Percentiles rank a stretch among this genome's conserved stretches.
Conservation (phyloP, 805 yeast species). For the Wickerhamia fluorescens region DNA sequence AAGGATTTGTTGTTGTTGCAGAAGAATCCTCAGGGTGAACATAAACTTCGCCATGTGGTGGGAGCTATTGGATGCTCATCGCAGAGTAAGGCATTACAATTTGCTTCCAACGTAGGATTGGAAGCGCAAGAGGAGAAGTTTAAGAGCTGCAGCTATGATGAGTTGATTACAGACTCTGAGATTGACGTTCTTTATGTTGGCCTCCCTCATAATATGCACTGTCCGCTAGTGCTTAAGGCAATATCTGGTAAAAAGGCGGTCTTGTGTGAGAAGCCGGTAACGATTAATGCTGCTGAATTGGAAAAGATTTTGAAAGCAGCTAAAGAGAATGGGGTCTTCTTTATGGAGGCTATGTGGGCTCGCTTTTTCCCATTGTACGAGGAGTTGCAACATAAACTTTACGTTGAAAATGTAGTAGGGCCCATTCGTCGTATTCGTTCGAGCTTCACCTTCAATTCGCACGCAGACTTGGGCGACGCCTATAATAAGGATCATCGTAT, state of each 20-base stretch:
- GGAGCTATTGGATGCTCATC: slow-evolving; percentile 35
- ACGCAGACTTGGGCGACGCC: slow-evolving; percentile 18
- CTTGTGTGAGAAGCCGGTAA: slow-evolving; percentile 49
- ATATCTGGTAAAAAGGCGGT: slow-evolving; percentile 45
- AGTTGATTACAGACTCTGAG: slow-evolving; percentile 34
- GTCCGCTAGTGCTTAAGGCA: slow-evolving; percentile 37
- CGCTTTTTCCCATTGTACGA: slow-evolving; percentile 43
- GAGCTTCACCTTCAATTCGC: slow-evolving; percentile 37
- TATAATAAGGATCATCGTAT: slow-evolving; percentile 32
- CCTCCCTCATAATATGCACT: slow-evolving; percentile 47
- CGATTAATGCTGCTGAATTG: slow-evolving; percentile 41
- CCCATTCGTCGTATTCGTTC: slow-evolving; percentile 35
- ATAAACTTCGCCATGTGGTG: slow-evolving; percentile 24
- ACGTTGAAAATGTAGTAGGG: slow-evolving; percentile 41
- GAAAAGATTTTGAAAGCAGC: slow-evolving; percentile 38
- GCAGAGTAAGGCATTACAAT: slow-evolving; percentile 26
- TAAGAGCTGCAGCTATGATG: slow-evolving; percentile 30
- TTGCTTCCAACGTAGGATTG: slow-evolving; percentile 17
- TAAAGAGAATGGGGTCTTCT: slow-evolving; percentile 31
- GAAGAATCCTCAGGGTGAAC: slow-evolving; percentile 15
- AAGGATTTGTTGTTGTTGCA: slow-evolving; percentile 24
- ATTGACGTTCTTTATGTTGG: slow-evolving; percentile 49
- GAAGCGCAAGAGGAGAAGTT: slow-evolving; percentile 9
- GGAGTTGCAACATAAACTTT: slow-evolving; percentile 22
- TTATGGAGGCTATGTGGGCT: slow-evolving; percentile 60